A percentile compares a stretch with the other conserved stretches of the same genome.
These are phyloP conservation scores for Globisporangium sylvaticum DNA, from an alignment of 352 stramenopile genomes.

Conservation along the genomic window DNA sequence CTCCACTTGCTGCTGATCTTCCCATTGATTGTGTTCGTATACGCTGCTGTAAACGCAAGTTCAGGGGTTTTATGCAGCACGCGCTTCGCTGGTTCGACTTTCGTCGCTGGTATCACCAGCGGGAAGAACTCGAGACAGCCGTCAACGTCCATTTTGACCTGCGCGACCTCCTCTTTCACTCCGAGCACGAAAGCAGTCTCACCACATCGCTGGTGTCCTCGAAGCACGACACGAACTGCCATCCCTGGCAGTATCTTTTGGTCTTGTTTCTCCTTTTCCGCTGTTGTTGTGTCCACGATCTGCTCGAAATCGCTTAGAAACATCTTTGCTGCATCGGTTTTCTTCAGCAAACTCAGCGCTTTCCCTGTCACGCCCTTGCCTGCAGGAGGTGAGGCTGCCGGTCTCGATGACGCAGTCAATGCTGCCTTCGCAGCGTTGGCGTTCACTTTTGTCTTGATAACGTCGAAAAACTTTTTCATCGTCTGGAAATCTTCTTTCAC, in stretches of 20 bases:
- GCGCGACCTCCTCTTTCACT: constrained; percentile 54
- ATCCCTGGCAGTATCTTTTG: constrained; percentile 37
- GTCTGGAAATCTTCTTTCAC: constrained; percentile 68
- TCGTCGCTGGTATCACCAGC: constrained; percentile 50
- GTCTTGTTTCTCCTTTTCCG: constrained; percentile 37
- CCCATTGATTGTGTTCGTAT: constrained; percentile 26
- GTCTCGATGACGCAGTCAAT: constrained; percentile 5
- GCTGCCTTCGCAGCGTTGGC: constrained; percentile 25
- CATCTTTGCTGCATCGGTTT: constrained; percentile 44
- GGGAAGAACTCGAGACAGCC: constrained; percentile 79
- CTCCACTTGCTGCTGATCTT: constrained; percentile 53
- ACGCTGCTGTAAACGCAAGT: constrained; percentile 57
- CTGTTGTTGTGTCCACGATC: constrained; percentile 35
- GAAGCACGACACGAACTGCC: constrained; percentile 73
- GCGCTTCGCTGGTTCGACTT: constrained; percentile 44
- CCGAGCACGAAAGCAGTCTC: constrained; percentile 73
- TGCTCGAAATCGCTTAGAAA: constrained; percentile 61
- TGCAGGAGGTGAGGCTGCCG: constrained; percentile 7
- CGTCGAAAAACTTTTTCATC: constrained; percentile 54
- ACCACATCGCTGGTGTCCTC: constrained; percentile 66
- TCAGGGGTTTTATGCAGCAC: constrained; percentile 60
- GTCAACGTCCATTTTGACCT: constrained; percentile 83
- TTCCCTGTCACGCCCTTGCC: neutral
- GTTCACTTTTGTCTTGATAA: constrained; percentile 56
- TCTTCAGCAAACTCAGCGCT: constrained; percentile 28